Evolutionary conservation across 2,329 filamentous ascomycete genomes (phyloP), one percentile per base, ranked within the genome.

Genomic region (Aschersonia sp.): DNA sequence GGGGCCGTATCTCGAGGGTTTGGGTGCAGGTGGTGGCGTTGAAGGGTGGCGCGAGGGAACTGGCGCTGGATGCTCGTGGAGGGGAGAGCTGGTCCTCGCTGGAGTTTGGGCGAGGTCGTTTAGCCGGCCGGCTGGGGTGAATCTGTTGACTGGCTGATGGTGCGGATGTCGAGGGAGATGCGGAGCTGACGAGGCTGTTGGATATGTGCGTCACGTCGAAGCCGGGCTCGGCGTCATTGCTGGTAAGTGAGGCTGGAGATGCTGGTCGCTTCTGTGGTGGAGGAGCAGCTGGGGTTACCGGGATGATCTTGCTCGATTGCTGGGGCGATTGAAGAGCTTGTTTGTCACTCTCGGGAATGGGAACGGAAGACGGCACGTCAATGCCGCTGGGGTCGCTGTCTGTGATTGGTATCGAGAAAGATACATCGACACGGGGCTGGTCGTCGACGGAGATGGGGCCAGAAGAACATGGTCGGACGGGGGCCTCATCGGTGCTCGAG

Each of bases 1-100:
- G 72, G 0, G 81, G 65, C 3, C 65, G 63, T 45, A 85, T 77
- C 44, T 74, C 70, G 5, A 76, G 61, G 30, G 60, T 61, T 31
- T 59, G 54, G 45, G 59, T 58, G 35, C 60, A 45, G 30, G 55
- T 45, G 5, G 52, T 51, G 0, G 40, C 48, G 41, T 54, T 42
- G 40, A 3, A 20, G 40, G 40, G 20, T 9, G n/a, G 40, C 6
- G 20, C 9, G 5, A 46, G 20, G 6, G 55, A 58, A 2, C 55
- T n/a, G 20, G 40, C 40, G 4, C 10, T 38, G 32, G 32, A 6
- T 6, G 32, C 32, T 6, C 32, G 32, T 38, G 7, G 6, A 12
- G 10, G 32, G 5, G 5, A 5, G 32, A 38, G 32, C 32, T 12
- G 7, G 7, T 6, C 32, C 7, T 38, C 12, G 7, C 32, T 6